phyloP scores from a whole-genome alignment of 192 early-diverging fungal species.

The Rhizoclosmatium sp. region DNA sequence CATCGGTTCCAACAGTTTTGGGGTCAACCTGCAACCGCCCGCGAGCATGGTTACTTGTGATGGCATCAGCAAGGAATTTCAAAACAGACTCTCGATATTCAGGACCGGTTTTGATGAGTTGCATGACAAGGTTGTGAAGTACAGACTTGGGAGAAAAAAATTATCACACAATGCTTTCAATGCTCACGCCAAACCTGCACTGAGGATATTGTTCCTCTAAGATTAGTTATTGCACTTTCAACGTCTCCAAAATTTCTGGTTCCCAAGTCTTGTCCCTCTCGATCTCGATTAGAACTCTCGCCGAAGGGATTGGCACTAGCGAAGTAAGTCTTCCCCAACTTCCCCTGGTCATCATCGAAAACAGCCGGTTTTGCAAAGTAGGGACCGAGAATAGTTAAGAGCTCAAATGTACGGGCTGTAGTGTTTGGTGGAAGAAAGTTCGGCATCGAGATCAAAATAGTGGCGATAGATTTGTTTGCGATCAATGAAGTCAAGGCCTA shows the following conservation, averaged over 20 bases:
- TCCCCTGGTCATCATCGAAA: slow-evolving; percentile 55
- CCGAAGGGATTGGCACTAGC: slow-evolving; percentile 46
- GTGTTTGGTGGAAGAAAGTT: slow-evolving; percentile 66
- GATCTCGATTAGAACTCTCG: slow-evolving; percentile 31
- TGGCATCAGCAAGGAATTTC: slow-evolving; percentile 68
- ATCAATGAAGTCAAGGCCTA: slow-evolving; percentile 62
- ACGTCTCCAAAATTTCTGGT: slow-evolving; percentile 59
- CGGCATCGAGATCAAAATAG: slow-evolving; percentile 49
- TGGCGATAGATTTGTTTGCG: slow-evolving; percentile 63
- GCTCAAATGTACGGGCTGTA: slow-evolving; percentile 62
- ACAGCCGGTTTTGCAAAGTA: slow-evolving; percentile 61
- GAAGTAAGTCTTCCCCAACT: slow-evolving; percentile 52
- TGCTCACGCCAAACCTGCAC: slow-evolving; percentile 45
- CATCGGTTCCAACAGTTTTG: slow-evolving; percentile 78
- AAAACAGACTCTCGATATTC: slow-evolving; percentile 67
- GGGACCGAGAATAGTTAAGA: slow-evolving; percentile 76
- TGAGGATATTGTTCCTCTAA: slow-evolving; percentile 41
- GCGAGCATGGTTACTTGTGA: slow-evolving; percentile 74
- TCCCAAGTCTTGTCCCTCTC: slow-evolving; percentile 48
- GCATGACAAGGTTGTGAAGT: slow-evolving; percentile 51
- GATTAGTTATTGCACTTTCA: slow-evolving; percentile 40
- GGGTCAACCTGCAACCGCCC: slow-evolving; percentile 82
- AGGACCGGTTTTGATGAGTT: slow-evolving; percentile 72
- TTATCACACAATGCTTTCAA: neutral
- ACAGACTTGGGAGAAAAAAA: slow-evolving; percentile 30